Evolutionary conservation across 176 grass and related monocot species (phyloP).

Genomic region (Urochloa ruziziensis): DNA sequence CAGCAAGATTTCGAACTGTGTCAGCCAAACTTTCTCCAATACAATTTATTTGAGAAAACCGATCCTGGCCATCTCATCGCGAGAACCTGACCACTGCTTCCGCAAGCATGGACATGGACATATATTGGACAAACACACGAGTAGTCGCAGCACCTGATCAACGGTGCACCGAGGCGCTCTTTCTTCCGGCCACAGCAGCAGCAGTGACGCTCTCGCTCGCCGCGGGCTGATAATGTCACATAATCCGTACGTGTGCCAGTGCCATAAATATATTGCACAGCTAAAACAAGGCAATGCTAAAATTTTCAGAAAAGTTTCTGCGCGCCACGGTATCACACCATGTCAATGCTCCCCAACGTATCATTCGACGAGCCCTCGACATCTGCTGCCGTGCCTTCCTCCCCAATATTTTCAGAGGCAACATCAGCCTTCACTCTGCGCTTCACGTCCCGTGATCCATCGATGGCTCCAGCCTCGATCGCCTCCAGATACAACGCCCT

Average conservation of each 20-base stretch:
- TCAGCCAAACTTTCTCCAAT: too few relatives aligned
- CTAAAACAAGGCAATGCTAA: neutral
- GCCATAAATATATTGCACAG: neutral
- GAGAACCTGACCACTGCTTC: too few relatives aligned
- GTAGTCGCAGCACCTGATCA: too few relatives aligned
- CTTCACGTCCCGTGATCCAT: conserved; percentile 6
- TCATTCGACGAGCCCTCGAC: neutral
- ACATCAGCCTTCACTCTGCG: conserved; percentile 13
- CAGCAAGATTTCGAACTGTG: too few relatives aligned
- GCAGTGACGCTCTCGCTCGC: too few relatives aligned
- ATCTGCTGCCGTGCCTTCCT: neutral
- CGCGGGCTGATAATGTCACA: too few relatives aligned
- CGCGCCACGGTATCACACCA: neutral
- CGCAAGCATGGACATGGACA: too few relatives aligned
- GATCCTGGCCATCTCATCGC: too few relatives aligned
- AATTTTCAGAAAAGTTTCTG: neutral
- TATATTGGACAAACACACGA: too few relatives aligned
- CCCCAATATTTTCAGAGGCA: neutral
- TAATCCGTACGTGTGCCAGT: neutral
- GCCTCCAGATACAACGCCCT: conserved; percentile 63
- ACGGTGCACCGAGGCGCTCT: too few relatives aligned
- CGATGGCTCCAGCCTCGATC: conserved; percentile 29
- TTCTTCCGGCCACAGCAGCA: too few relatives aligned
- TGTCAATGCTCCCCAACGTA: neutral
- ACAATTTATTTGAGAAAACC: too few relatives aligned